Conservation (phyloP, 2,329 filamentous ascomycete genomes). For the Talaromyces funiculosus region DNA sequence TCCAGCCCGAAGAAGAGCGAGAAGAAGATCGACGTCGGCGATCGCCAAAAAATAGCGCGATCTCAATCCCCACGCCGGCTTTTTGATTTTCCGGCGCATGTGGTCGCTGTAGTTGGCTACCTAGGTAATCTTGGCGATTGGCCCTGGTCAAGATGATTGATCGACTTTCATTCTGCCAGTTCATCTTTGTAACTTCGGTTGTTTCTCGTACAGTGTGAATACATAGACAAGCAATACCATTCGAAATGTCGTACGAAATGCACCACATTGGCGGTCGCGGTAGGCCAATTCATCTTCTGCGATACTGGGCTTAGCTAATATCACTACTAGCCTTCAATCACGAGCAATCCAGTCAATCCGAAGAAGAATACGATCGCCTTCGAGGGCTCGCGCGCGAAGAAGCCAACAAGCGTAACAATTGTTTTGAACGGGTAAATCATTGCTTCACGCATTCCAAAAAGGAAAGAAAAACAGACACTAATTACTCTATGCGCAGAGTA, state of each 20-base stretch:
- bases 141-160: not conserved
- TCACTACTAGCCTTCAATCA: conserved; percentile 78
- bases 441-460: too few species aligned
- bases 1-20: not conserved
- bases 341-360: conserved; percentile 55
- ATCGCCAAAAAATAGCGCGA: conserved; percentile 4
- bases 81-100: not conserved
- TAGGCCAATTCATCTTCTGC: not conserved
- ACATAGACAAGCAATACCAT: not conserved
- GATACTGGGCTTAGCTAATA: too few species aligned
- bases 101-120: not conserved
- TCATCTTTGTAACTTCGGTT: not conserved
- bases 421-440: conserved; percentile 71
- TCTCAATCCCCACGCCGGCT: not conserved
- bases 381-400: conserved; percentile 77
- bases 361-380: conserved; percentile 87
- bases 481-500: conserved; percentile 46
- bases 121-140: not conserved
- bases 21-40: not conserved
- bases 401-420: conserved; percentile 69
- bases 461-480: not conserved
- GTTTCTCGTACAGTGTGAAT: not conserved
- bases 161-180: not conserved
- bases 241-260: conserved; percentile 14
- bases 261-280: conserved; percentile 11